Conservation (phyloP, 2,329 filamentous ascomycete genomes). For the Colletotrichum theobromicola region DNA sequence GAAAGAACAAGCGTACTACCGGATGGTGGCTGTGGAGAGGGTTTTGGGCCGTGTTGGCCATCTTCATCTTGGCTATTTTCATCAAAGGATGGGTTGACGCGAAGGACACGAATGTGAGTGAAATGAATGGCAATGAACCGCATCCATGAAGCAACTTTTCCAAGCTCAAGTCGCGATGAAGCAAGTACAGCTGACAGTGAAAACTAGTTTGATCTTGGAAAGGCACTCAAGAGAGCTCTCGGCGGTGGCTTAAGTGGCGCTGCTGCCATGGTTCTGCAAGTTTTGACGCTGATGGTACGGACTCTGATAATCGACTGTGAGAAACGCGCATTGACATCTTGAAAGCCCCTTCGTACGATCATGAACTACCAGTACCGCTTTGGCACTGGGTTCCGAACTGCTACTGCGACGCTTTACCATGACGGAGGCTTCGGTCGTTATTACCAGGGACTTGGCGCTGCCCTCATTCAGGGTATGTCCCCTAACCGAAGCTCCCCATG, state of each 20-base stretch:
- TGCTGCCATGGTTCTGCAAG: constrained; percentile 53
- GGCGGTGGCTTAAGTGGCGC: constrained; percentile 52
- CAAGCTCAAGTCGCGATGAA: background rate
- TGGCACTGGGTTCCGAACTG: constrained; percentile 44
- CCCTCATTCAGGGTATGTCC: constrained; percentile 46
- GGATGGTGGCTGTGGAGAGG: constrained; percentile 39
- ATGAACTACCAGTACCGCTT: constrained; percentile 59
- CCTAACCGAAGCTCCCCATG: background rate
- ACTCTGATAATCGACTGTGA: background rate
- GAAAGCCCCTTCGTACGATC: constrained; percentile 51
- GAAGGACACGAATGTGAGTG: constrained; percentile 42
- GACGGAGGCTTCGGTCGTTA: constrained; percentile 48
- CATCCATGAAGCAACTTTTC: background rate
- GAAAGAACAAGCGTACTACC: background rate
- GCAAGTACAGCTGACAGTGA: background rate
- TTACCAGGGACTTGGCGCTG: constrained; percentile 50
- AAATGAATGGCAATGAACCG: too few species aligned
- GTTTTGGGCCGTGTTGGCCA: constrained; percentile 38
- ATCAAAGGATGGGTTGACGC: constrained; percentile 52
- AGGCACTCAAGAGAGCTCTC: constrained; percentile 48
- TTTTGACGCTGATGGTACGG: constrained; percentile 50
- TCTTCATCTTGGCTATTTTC: constrained; percentile 39
- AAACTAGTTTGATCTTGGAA: constrained; percentile 46
- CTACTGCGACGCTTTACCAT: constrained; percentile 43
- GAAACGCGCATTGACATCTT: background rate